Conservation (phyloP, 176 grass and related monocot genomes). For the Neostapfia colusana region DNA sequence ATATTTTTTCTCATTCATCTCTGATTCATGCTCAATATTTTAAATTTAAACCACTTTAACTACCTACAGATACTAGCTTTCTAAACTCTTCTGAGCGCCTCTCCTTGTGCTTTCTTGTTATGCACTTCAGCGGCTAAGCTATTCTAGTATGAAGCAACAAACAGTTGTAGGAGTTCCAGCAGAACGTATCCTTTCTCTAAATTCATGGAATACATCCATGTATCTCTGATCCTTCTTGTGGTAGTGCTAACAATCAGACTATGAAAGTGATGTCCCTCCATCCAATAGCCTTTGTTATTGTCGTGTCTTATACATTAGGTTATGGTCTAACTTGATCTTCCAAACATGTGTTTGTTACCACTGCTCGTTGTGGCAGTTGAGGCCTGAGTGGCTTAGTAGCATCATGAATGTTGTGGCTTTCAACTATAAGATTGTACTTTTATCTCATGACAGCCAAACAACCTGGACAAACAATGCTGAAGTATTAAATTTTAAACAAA, state of each 20-base stretch:
- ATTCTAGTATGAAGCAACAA: constrained; percentile 23
- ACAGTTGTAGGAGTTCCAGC: constrained; percentile 11
- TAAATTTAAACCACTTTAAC: constrained; percentile 28
- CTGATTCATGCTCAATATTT: constrained; percentile 17
- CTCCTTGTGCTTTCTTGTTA: constrained; percentile 41
- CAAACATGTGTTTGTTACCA: constrained; percentile 34
- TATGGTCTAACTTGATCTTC: constrained; percentile 41
- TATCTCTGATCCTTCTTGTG: neutral
- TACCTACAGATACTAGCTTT: constrained; percentile 19
- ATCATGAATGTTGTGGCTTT: constrained; percentile 38
- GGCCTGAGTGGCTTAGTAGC: constrained; percentile 6
- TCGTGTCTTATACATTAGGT: constrained; percentile 35
- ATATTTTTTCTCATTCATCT: constrained; percentile 8
- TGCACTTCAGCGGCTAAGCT: constrained; percentile 15
- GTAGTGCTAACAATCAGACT: constrained; percentile 21
- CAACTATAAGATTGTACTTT: constrained; percentile 10
- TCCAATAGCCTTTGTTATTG: constrained; percentile 26
- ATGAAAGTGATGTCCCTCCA: constrained; percentile 44
- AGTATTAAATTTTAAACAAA: neutral
- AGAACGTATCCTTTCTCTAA: neutral
- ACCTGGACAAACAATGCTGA: constrained; percentile 21
- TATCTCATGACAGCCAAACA: constrained; percentile 16
- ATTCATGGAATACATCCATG: constrained; percentile 24
- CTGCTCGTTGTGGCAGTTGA: constrained; percentile 31
- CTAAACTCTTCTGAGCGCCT: neutral